A percentile compares a stretch with the other conserved stretches of the same genome.
These are phyloP conservation scores for Cicer judaicum DNA, from an alignment of 306 rosid species.

Conservation along the genomic window DNA sequence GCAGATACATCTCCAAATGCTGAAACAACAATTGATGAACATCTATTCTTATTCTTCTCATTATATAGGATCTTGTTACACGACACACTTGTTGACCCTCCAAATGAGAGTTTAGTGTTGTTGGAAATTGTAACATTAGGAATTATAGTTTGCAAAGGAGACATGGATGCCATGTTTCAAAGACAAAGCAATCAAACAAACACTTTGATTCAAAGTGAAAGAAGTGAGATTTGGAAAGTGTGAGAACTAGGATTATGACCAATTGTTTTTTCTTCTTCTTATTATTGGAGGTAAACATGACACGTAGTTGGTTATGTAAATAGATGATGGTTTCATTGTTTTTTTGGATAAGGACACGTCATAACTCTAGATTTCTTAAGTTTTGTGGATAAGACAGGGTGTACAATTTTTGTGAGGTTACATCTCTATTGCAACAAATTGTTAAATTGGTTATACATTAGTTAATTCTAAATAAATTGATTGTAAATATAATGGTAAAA, in stretches of 20 bases:
- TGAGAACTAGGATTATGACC: neutral
- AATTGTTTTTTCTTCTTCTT: neutral
- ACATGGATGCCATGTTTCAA: slow-evolving; percentile 58
- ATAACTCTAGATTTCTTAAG: slow-evolving; percentile 41
- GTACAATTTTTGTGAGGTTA: slow-evolving; percentile 5
- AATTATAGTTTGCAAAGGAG: slow-evolving; percentile 48
- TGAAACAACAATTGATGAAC: slow-evolving; percentile 60
- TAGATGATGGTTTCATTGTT: neutral
- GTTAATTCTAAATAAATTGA: too few relatives aligned
- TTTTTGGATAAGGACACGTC: slow-evolving; percentile 76
- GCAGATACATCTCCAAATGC: slow-evolving; percentile 83
- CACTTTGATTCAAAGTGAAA: neutral
- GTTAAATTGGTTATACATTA: too few relatives aligned
- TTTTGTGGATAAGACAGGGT: slow-evolving; percentile 64
- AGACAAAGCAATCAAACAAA: neutral
- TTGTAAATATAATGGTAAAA: too few relatives aligned
- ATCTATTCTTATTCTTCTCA: slow-evolving; percentile 46
- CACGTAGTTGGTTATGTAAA: slow-evolving; percentile 25
- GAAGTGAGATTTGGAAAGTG: neutral
- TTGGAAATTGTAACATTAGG: slow-evolving; percentile 34
- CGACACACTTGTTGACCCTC: slow-evolving; percentile 27
- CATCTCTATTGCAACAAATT: too few relatives aligned
- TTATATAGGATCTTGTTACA: slow-evolving; percentile 22
- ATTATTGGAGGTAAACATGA: slow-evolving; percentile 39
- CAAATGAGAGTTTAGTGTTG: slow-evolving; percentile 14